Percentiles rank a stretch among this genome's conserved stretches.
These are phyloP conservation scores for Paecilomyces dactylethromorphus DNA, from an alignment of 2,329 filamentous ascomycete species.

Conservation along the genomic window DNA sequence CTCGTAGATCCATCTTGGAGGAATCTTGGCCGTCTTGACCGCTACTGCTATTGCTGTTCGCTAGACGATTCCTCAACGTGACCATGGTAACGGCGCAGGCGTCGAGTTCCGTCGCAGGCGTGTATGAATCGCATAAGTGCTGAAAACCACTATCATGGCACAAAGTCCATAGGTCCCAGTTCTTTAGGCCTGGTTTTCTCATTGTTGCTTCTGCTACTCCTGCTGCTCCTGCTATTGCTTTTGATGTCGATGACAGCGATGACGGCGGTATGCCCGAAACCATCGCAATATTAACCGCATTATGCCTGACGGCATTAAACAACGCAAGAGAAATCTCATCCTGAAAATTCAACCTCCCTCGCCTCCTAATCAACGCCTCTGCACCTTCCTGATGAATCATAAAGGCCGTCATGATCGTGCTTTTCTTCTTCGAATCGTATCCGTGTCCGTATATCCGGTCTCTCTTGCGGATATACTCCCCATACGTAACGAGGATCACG, in stretches of 20 bases:
- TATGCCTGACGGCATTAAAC: conserved; percentile 4
- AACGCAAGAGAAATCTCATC: conserved; percentile 3
- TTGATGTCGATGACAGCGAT: no score
- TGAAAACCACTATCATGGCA: not conserved
- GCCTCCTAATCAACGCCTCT: conserved; percentile 4
- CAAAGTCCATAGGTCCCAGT: conserved; percentile 5
- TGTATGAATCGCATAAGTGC: conserved; percentile 6
- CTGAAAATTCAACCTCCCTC: conserved; percentile 3
- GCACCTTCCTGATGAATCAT: conserved; percentile 4
- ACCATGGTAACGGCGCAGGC: conserved; percentile 2
- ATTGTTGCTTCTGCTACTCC: no score
- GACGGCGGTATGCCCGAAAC: not conserved
- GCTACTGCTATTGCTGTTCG: no score
- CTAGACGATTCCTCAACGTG: not conserved
- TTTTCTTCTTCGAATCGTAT: not conserved
- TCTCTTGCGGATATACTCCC: conserved; percentile 2
- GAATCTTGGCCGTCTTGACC: not conserved
- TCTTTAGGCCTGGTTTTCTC: not conserved
- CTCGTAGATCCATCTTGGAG: not conserved
- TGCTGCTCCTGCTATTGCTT: no score
- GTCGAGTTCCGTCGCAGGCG: conserved; percentile 5
- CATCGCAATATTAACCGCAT: conserved; percentile 3
- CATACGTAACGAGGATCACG: conserved; percentile 3
- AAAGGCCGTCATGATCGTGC: not conserved
- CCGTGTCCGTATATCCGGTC: not conserved